Evolutionary conservation across 768 basidiomycete genomes (phyloP).

Genomic region (Glaciozyma antarctica): DNA sequence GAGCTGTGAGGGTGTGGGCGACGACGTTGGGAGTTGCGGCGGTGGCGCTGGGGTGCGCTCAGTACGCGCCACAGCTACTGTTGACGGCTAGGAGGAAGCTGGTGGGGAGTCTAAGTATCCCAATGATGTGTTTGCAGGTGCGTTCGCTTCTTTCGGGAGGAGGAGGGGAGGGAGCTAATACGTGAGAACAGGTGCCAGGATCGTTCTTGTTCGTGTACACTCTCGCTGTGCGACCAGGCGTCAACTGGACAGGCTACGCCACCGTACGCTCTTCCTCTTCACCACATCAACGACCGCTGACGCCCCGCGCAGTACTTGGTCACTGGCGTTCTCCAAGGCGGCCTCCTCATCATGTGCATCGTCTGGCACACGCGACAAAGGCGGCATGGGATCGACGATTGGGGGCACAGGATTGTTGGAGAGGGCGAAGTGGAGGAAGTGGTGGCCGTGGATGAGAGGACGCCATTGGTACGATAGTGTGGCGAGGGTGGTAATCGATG

Average conservation of each 20-base stretch:
- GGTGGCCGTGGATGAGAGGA: too few species aligned
- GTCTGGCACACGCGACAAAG: constrained; percentile 72
- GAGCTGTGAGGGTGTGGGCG: constrained; percentile 55
- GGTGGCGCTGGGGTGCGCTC: constrained; percentile 64
- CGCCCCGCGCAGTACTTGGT: constrained; percentile 29
- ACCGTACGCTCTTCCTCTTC: constrained; percentile 13
- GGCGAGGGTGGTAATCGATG: too few species aligned
- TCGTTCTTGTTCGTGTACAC: constrained; percentile 36
- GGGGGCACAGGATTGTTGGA: constrained; percentile 45
- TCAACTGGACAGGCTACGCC: constrained; percentile 42
- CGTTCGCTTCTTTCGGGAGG: constrained; percentile 35
- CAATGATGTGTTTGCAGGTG: constrained; percentile 91
- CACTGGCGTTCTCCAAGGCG: constrained; percentile 72
- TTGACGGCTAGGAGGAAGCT: constrained; percentile 58
- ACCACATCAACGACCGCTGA: not conserved
- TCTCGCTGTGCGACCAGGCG: constrained; percentile 39
- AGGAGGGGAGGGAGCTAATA: too few species aligned
- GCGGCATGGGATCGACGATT: constrained; percentile 72
- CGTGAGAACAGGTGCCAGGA: constrained; percentile 25
- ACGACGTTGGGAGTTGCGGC: constrained; percentile 77
- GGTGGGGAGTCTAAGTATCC: constrained; percentile 85
- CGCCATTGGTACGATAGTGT: too few species aligned
- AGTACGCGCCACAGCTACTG: constrained; percentile 79
- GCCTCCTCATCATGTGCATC: constrained; percentile 73
- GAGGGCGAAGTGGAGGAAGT: too few species aligned